Percentiles rank a stretch among this genome's conserved stretches.
Conservation (phyloP, 106 monocot genomes). For the Narthecium ossifragum region DNA sequence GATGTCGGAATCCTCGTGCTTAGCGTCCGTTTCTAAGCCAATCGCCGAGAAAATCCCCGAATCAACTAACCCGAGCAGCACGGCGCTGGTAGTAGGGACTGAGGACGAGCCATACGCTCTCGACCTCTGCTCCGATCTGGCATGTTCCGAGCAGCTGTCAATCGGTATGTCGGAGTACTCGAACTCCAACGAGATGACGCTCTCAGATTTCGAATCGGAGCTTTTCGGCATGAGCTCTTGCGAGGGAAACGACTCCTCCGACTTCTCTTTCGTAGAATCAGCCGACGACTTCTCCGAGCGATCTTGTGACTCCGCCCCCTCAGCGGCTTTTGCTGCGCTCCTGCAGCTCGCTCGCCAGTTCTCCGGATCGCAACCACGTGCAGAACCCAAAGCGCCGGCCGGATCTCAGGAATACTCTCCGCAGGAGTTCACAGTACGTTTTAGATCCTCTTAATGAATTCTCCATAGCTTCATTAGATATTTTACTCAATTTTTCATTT, state of each 20-base stretch:
- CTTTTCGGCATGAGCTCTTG: conserved; percentile 20
- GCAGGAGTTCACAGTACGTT: conserved; percentile 53
- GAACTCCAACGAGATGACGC: conserved; percentile 34
- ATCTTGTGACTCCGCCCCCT: conserved; percentile 19
- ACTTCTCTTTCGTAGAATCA: conserved; percentile 24
- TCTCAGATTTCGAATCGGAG: conserved; percentile 39
- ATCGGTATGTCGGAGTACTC: conserved; percentile 28
- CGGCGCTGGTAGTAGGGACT: conserved; percentile 5
- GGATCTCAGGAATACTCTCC: conserved; percentile 15
- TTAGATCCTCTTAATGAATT: conserved; percentile 5
- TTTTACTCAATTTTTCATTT: not conserved
- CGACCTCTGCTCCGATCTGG: conserved; percentile 36
- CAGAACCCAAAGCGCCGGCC: conserved; percentile 1
- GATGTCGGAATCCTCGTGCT: conserved; percentile 40
- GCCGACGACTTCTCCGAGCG: conserved; percentile 49
- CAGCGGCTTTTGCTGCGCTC: conserved; percentile 53
- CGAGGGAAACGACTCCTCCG: conserved; percentile 25
- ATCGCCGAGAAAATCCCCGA: not conserved
- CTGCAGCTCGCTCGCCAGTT: conserved; percentile 19
- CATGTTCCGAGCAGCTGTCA: conserved; percentile 55
- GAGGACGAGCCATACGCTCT: not conserved
- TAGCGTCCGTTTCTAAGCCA: conserved; percentile 15
- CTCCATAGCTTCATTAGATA: not conserved
- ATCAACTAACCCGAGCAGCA: not conserved
- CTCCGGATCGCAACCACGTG: not conserved